Conservation (phyloP, 2,329 filamentous ascomycete genomes). For the Arthrobotrys entomopaga region DNA sequence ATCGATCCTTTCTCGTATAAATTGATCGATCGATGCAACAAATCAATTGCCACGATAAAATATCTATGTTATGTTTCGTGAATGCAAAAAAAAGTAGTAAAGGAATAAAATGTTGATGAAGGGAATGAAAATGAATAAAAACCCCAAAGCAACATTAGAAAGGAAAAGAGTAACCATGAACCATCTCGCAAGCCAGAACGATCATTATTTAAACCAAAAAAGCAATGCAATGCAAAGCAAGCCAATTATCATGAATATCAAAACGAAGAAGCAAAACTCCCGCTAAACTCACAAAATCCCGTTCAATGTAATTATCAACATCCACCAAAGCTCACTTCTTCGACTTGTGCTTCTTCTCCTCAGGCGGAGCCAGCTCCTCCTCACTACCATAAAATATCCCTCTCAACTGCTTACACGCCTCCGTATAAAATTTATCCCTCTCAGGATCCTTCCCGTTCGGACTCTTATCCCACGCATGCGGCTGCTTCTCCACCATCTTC, state of each 20-base stretch:
- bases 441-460: slow-evolving; percentile 69
- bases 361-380: slow-evolving; percentile 58
- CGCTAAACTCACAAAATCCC: slow-evolving; percentile 44
- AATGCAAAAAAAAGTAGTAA: neutral
- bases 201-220: no score
- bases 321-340: slow-evolving; percentile 49
- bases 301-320: slow-evolving; percentile 12
- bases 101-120: neutral
- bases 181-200: neutral
- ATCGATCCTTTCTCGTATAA: no score
- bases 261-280: slow-evolving; percentile 35
- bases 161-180: neutral
- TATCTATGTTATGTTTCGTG: neutral
- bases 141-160: slow-evolving; percentile 14
- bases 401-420: slow-evolving; percentile 67
- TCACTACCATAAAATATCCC: slow-evolving; percentile 62
- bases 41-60: no score
- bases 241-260: neutral
- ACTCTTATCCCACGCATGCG: slow-evolving; percentile 75
- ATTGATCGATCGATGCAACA: no score
- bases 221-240: slow-evolving; percentile 19
- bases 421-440: slow-evolving; percentile 67
- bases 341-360: slow-evolving; percentile 56
- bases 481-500: slow-evolving; percentile 69
- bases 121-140: slow-evolving; percentile 14